Evolutionary conservation across 495 filamentous ascomycete genomes (phyloP).

Genomic region (Neurospora sp.): DNA sequence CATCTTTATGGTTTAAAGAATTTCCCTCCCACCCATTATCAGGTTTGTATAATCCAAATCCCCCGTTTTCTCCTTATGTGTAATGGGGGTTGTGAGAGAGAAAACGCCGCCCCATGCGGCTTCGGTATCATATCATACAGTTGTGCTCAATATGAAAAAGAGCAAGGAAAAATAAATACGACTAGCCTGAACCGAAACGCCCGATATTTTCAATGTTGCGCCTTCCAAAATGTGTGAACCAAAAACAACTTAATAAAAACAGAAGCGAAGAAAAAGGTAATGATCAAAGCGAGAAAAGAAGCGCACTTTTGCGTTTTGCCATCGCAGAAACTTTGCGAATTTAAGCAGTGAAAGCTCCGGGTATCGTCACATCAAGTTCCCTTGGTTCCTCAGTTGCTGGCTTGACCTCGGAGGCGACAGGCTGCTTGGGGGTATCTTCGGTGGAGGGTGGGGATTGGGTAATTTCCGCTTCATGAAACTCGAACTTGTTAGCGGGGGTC

Average conservation of each 20-base stretch:
- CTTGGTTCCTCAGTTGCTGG: background rate
- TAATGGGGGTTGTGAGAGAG: background rate
- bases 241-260: background rate
- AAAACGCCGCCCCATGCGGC: background rate
- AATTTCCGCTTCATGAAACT: background rate
- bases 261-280: background rate
- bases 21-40: background rate
- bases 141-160: background rate
- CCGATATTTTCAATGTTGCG: background rate
- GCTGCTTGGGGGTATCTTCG: constrained; percentile 1
- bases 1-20: background rate
- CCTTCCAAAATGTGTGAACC: background rate
- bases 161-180: background rate
- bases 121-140: background rate
- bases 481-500: background rate
- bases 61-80: background rate
- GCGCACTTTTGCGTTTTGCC: background rate
- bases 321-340: background rate
- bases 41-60: background rate
- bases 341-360: background rate
- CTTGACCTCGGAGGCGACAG: background rate
- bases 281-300: background rate
- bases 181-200: background rate
- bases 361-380: constrained; percentile 9
- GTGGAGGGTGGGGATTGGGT: background rate